These are phyloP conservation scores for Hypoxylon cercidicola DNA, from an alignment of 495 filamentous ascomycete species.

Conservation along the genomic window DNA sequence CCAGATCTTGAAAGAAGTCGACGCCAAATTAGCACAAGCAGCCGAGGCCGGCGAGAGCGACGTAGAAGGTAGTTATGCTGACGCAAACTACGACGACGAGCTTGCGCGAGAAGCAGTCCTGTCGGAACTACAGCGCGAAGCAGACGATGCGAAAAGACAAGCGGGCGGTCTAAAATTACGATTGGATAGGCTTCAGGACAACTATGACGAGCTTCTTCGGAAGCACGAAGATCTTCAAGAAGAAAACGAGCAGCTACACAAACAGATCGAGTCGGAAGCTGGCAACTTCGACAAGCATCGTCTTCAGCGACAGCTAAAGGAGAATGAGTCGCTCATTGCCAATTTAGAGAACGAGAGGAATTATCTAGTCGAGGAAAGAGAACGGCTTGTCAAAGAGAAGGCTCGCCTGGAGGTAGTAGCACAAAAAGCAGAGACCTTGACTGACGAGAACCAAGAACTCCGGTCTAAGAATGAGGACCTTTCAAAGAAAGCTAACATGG, in stretches of 20 bases:
- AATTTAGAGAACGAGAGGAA: slow-evolving; percentile 57
- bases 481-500: slow-evolving; percentile 79
- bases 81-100: slow-evolving; percentile 32
- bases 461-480: slow-evolving; percentile 78
- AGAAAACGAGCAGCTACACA: slow-evolving; percentile 63
- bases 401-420: slow-evolving; percentile 56
- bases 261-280: slow-evolving; percentile 66
- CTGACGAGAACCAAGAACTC: slow-evolving; percentile 70
- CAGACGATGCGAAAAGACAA: slow-evolving; percentile 64
- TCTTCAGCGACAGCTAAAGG: slow-evolving; percentile 41
- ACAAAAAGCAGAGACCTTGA: slow-evolving; percentile 54
- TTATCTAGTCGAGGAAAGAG: slow-evolving; percentile 51
- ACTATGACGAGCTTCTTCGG: slow-evolving; percentile 69
- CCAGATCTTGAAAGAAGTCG: slow-evolving; percentile 35
- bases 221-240: slow-evolving; percentile 67
- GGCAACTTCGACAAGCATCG: slow-evolving; percentile 46
- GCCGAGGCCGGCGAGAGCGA: slow-evolving; percentile 22
- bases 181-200: slow-evolving; percentile 66
- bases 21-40: slow-evolving; percentile 21
- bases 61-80: neutral
- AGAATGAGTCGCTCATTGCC: slow-evolving; percentile 46
- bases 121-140: slow-evolving; percentile 41
- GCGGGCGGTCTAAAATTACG: slow-evolving; percentile 64
- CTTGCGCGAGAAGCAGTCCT: slow-evolving; percentile 45
- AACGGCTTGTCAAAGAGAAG: slow-evolving; percentile 55